Evolutionary conservation across 495 filamentous ascomycete species (phyloP).

Genomic region (Hypoxylon rickii): DNA sequence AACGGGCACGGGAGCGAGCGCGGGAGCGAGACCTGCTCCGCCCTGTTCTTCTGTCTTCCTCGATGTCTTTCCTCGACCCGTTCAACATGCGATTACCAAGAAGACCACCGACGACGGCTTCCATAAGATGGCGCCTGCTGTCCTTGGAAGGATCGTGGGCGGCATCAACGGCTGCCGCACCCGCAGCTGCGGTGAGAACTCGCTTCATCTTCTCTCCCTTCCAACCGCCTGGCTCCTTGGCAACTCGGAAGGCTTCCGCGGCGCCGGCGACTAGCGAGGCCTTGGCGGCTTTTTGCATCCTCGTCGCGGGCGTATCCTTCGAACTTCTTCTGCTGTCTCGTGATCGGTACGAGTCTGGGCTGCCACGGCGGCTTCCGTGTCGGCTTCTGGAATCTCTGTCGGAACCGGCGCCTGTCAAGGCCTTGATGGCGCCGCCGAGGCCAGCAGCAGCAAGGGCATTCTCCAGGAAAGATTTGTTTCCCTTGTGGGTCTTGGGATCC

Average conservation of each 20-base stretch:
- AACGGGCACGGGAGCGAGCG: conserved; percentile 58
- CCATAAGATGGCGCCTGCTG: conserved; percentile 65
- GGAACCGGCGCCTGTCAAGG: conserved; percentile 53
- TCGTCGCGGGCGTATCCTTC: conserved; percentile 41
- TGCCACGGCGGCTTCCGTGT: conserved; percentile 56
- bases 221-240: conserved; percentile 85
- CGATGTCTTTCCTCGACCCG: conserved; percentile 67
- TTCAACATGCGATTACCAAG: conserved; percentile 80
- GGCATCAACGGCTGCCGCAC: conserved; percentile 82
- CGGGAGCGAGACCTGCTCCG: conserved; percentile 58
- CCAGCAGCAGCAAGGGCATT: conserved; percentile 69
- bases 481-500: conserved; percentile 53
- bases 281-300: conserved; percentile 82
- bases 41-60: conserved; percentile 56
- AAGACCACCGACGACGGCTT: conserved; percentile 84
- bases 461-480: conserved; percentile 73
- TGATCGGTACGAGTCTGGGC: conserved; percentile 50
- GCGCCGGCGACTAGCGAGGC: conserved; percentile 86
- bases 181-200: conserved; percentile 82
- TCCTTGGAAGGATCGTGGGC: conserved; percentile 76
- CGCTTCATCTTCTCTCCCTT: conserved; percentile 84
- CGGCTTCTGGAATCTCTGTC: conserved; percentile 55
- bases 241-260: conserved; percentile 82
- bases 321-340: conserved; percentile 50
- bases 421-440: conserved; percentile 65